Evolutionary conservation across 202 grass and related monocot species (phyloP).

Genomic region (Zoysia matrella): DNA sequence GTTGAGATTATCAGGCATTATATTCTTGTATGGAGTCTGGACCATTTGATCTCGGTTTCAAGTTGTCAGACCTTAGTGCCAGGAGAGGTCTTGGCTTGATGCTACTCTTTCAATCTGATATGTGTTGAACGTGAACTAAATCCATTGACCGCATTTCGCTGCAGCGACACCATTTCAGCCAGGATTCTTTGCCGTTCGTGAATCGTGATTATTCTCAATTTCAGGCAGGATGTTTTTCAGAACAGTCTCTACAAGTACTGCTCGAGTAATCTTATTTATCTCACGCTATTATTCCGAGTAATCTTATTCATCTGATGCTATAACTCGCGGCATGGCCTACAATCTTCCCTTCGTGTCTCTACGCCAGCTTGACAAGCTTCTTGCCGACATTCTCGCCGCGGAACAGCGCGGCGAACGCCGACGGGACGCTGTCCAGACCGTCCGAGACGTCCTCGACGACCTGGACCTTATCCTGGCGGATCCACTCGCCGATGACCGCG

Average conservation of each 20-base stretch:
- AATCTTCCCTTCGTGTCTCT: background rate
- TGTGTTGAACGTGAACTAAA: no score
- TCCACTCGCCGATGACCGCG: conserved; percentile 29
- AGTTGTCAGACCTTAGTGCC: background rate
- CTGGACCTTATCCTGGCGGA: conserved; percentile 44
- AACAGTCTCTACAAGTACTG: background rate
- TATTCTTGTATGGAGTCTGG: background rate
- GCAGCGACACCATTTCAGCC: no score
- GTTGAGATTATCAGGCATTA: background rate
- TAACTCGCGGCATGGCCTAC: background rate
- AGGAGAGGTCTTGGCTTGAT: background rate
- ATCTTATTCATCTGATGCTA: no score
- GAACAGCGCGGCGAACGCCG: conserved; percentile 53
- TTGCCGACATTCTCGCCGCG: conserved; percentile 47
- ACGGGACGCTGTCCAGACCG: conserved; percentile 46
- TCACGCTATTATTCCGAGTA: no score
- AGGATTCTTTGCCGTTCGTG: no score
- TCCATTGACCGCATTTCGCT: no score
- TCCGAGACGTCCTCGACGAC: conserved; percentile 53
- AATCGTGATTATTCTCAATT: no score
- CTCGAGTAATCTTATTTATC: no score
- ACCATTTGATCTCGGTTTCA: background rate
- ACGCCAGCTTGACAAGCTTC: conserved; percentile 32
- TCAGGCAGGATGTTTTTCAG: no score
- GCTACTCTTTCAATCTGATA: no score